Conservation (phyloP, 139 green algal genomes). For the Tetraselmis striata region DNA sequence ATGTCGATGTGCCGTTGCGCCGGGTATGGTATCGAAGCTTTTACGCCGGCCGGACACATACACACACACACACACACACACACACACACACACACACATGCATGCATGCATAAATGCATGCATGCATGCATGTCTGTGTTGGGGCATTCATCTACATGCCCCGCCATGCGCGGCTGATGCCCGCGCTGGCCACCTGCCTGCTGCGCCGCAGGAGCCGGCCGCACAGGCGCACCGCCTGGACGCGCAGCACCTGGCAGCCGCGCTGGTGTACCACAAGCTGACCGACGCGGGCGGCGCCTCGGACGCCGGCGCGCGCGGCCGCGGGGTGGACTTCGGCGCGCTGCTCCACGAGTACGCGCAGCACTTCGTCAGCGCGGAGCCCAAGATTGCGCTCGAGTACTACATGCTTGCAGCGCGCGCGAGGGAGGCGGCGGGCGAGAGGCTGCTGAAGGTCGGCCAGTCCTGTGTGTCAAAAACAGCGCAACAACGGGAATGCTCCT, state of each 20-base stretch:
- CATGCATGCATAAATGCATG: too few species aligned
- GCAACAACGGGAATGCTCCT: too few species aligned
- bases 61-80: too few species aligned
- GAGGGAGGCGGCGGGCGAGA: neutral
- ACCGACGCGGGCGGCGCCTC: constrained; percentile 6
- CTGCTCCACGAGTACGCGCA: constrained; percentile 50
- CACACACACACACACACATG: too few species aligned
- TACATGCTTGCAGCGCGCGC: constrained; percentile 59
- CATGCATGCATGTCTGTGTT: too few species aligned
- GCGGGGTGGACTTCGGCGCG: constrained; percentile 21
- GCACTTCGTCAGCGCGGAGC: constrained; percentile 44
- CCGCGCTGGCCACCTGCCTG: too few species aligned
- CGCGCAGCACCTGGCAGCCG: constrained; percentile 63
- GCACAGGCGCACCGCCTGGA: constrained; percentile 54
- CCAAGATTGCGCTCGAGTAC: constrained; percentile 63
- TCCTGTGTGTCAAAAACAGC: too few species aligned
- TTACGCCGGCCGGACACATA: too few species aligned
- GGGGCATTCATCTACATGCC: too few species aligned
- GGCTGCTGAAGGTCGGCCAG: neutral
- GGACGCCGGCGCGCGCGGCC: neutral
- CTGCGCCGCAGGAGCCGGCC: constrained; percentile 27
- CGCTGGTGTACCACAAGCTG: constrained; percentile 43
- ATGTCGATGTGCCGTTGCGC: too few species aligned
- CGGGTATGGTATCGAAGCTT: too few species aligned
- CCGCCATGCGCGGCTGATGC: too few species aligned